Evolutionary conservation across 257 asterid species (phyloP).

Genomic region (Cinchona pubescens): DNA sequence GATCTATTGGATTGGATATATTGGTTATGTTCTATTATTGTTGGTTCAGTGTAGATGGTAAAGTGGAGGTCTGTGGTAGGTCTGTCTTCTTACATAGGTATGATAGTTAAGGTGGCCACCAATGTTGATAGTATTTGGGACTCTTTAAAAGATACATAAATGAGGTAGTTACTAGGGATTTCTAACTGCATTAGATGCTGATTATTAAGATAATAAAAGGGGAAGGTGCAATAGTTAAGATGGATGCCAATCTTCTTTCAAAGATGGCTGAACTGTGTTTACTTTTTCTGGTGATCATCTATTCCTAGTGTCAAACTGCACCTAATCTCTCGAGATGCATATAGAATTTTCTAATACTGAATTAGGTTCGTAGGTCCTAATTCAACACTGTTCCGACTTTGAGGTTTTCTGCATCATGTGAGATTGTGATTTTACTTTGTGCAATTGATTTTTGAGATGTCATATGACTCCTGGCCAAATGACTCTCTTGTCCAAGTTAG

Average conservation of each 20-base stretch:
- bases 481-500: not conserved
- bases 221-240: not conserved
- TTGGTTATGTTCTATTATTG: not conserved
- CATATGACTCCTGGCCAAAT: not conserved
- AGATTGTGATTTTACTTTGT: not conserved
- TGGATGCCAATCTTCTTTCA: not conserved
- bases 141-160: not conserved
- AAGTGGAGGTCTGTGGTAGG: constrained; percentile 7
- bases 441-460: not conserved
- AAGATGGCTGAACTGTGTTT: not conserved
- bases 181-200: not conserved
- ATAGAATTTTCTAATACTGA: not conserved
- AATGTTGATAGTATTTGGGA: not conserved
- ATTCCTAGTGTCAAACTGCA: not conserved
- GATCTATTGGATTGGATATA: not conserved
- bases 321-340: not conserved
- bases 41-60: not conserved
- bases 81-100: constrained; percentile 2
- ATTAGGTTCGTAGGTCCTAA: not conserved
- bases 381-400: not conserved
- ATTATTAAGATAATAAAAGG: not conserved
- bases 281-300: not conserved
- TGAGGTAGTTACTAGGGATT: not conserved
- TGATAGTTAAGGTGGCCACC: not conserved
- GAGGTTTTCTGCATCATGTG: not conserved